These are phyloP conservation scores for Kurtzmaniella quercitrusa DNA, from an alignment of 1,139 yeast genomes.

Conservation along the genomic window DNA sequence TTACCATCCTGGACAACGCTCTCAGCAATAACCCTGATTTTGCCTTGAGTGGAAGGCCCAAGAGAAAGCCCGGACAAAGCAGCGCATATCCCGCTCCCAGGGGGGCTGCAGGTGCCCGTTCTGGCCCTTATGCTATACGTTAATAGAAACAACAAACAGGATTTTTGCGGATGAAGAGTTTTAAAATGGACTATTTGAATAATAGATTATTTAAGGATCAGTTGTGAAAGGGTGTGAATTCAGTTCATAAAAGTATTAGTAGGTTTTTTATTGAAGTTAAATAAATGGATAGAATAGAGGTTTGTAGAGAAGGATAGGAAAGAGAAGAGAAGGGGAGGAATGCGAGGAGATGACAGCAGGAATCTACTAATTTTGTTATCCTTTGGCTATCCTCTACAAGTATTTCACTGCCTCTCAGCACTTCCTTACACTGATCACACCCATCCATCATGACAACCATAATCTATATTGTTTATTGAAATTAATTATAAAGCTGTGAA, in stretches of 20 bases:
- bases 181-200: too few relatives aligned
- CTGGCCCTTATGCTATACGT: neutral
- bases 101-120: neutral
- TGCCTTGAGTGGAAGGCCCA: slow-evolving; percentile 27
- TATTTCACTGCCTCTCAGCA: too few relatives aligned
- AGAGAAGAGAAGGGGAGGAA: neutral
- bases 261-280: neutral
- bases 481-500: too few relatives aligned
- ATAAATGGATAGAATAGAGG: neutral
- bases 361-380: too few relatives aligned
- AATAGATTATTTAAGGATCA: too few relatives aligned
- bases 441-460: too few relatives aligned
- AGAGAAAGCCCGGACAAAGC: slow-evolving; percentile 5
- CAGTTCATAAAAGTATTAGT: slow-evolving; percentile 1
- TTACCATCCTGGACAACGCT: slow-evolving; percentile 45
- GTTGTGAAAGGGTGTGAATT: too few relatives aligned
- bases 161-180: too few relatives aligned
- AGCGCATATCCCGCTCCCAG: slow-evolving; percentile 2
- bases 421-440: too few relatives aligned
- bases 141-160: too few relatives aligned
- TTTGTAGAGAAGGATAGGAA: neutral
- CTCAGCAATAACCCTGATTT: slow-evolving; percentile 54
- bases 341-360: neutral
- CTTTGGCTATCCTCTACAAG: too few relatives aligned
- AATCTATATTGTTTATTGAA: too few relatives aligned